phyloP scores from a whole-genome alignment of 306 rosid species.

The Chamaecrista fasciculata region DNA sequence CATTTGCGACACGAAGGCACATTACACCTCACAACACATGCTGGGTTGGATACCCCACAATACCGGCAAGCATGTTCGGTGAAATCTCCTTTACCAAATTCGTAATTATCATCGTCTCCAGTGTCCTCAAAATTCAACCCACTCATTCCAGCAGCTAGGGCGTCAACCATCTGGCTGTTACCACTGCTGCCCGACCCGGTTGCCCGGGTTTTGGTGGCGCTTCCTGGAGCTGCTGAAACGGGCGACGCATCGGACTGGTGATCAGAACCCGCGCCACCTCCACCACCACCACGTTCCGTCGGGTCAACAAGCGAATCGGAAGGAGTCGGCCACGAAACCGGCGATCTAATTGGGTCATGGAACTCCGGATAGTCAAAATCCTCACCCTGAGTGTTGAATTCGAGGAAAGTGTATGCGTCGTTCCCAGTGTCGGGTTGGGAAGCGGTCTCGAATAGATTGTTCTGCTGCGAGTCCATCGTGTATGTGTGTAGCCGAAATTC shows the following conservation, averaged over 20 bases:
- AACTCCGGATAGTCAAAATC: slow-evolving; percentile 96
- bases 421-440: slow-evolving; percentile 93
- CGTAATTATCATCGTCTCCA: slow-evolving; percentile 83
- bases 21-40: slow-evolving; percentile 96
- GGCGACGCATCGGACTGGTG: slow-evolving; percentile 96
- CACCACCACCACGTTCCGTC: slow-evolving; percentile 58
- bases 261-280: slow-evolving; percentile 60
- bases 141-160: slow-evolving; percentile 79
- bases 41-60: slow-evolving; percentile 96
- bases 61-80: slow-evolving; percentile 95
- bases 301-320: slow-evolving; percentile 82
- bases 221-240: slow-evolving; percentile 68
- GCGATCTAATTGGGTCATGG: slow-evolving; percentile 88
- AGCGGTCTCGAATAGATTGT: slow-evolving; percentile 82
- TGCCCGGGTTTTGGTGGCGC: slow-evolving; percentile 61
- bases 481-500: neutral
- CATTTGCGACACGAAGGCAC: slow-evolving; percentile 97
- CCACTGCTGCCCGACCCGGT: slow-evolving; percentile 55
- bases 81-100: slow-evolving; percentile 87
- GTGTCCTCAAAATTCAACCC: slow-evolving; percentile 94
- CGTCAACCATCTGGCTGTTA: slow-evolving; percentile 75
- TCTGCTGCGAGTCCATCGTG: slow-evolving; percentile 84
- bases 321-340: slow-evolving; percentile 93
- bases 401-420: slow-evolving; percentile 98
- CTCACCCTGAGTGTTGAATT: slow-evolving; percentile 97